Conservation (phyloP, 768 basidiomycete species). For the Pleurotus pulmonarius region DNA sequence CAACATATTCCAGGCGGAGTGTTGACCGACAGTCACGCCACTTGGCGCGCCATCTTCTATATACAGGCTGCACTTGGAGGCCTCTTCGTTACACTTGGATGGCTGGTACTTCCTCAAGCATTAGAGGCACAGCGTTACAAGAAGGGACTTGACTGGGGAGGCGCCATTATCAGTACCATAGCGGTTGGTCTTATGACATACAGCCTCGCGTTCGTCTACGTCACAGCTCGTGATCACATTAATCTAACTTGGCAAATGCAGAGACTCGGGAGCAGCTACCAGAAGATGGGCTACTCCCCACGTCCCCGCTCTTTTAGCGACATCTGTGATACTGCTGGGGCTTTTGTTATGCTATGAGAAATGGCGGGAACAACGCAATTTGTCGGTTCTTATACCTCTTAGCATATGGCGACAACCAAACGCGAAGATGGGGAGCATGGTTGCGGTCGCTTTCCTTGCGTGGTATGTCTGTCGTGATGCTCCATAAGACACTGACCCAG, state of each 20-base stretch:
- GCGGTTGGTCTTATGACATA: conserved; percentile 29
- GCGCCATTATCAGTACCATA: conserved; percentile 25
- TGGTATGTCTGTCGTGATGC: conserved; percentile 16
- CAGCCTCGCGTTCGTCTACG: conserved; percentile 24
- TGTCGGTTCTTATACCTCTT: conserved; percentile 27
- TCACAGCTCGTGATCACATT: background rate
- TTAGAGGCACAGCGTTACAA: conserved; percentile 17
- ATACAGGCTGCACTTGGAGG: conserved; percentile 26
- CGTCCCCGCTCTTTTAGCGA: conserved; percentile 22
- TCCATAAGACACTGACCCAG: background rate
- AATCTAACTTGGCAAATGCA: conserved; percentile 4
- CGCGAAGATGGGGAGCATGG: conserved; percentile 23
- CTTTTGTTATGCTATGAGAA: conserved; percentile 24
- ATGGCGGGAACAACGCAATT: conserved; percentile 19
- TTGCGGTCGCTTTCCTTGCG: conserved; percentile 27
- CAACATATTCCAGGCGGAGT: conserved; percentile 20
- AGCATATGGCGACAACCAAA: conserved; percentile 27
- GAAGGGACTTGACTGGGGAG: conserved; percentile 33
- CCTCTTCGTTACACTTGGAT: conserved; percentile 22
- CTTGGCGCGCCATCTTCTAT: conserved; percentile 29
- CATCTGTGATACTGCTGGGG: conserved; percentile 21
- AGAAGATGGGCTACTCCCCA: conserved; percentile 28
- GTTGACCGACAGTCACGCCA: conserved; percentile 23
- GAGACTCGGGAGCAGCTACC: conserved; percentile 24
- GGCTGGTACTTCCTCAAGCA: conserved; percentile 14